phyloP scores from a whole-genome alignment of 805 yeast species.

The Ogataea kodamae region DNA sequence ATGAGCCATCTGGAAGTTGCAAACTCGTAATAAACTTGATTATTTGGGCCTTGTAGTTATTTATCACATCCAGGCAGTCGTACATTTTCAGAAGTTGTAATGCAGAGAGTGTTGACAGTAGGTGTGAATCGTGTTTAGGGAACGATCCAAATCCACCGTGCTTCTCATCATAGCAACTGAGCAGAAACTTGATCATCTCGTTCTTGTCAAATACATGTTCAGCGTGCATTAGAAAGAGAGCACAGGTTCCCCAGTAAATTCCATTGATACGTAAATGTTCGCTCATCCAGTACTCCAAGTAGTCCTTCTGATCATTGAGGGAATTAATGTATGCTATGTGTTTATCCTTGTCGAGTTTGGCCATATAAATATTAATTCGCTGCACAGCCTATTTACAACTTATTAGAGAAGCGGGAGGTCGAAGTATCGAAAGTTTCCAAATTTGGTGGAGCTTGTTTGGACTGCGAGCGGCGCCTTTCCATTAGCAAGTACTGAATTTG shows the following conservation, averaged over 20 bases:
- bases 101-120: constrained; percentile 81
- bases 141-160: constrained; percentile 87
- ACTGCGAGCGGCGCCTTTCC: constrained; percentile 35
- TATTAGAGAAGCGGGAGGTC: constrained; percentile 15
- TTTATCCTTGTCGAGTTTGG: constrained; percentile 35
- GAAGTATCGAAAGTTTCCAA: constrained; percentile 16
- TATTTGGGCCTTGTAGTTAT: constrained; percentile 29
- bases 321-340: constrained; percentile 57
- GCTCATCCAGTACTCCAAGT: constrained; percentile 79
- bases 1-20: constrained; percentile 65
- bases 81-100: constrained; percentile 73
- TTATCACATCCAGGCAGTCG: constrained; percentile 46
- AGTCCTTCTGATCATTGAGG: constrained; percentile 51
- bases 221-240: constrained; percentile 58
- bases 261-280: constrained; percentile 92
- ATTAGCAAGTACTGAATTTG: constrained; percentile 48
- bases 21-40: constrained; percentile 39
- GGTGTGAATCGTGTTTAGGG: constrained; percentile 85
- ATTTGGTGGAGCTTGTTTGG: constrained; percentile 4
- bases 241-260: constrained; percentile 90
- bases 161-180: constrained; percentile 54
- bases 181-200: constrained; percentile 66
- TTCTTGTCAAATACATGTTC: constrained; percentile 53
- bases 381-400: constrained; percentile 15
- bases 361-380: neutral